These are phyloP conservation scores for Cyberlindnera mrakii DNA, from an alignment of 805 yeast genomes.

Conservation along the genomic window DNA sequence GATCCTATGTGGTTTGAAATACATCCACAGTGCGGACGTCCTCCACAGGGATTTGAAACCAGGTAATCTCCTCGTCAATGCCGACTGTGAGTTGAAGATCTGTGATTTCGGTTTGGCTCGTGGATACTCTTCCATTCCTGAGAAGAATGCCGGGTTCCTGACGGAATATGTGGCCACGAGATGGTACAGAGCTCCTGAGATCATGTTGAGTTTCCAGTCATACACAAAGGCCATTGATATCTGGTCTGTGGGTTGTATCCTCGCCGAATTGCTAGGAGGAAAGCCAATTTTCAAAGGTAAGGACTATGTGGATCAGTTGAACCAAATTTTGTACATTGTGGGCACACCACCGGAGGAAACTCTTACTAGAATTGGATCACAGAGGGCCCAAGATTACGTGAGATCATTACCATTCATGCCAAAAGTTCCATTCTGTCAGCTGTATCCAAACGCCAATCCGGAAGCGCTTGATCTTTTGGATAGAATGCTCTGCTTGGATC, in stretches of 20 bases:
- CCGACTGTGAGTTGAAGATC: slow-evolving; percentile 92
- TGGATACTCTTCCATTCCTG: slow-evolving; percentile 78
- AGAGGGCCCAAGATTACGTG: slow-evolving; percentile 88
- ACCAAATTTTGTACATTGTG: slow-evolving; percentile 75
- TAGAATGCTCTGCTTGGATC: slow-evolving; percentile 81
- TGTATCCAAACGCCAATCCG: slow-evolving; percentile 85
- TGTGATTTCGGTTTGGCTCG: slow-evolving; percentile 97
- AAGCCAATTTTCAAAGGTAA: slow-evolving; percentile 90
- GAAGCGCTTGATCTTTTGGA: slow-evolving; percentile 77
- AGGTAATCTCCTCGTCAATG: slow-evolving; percentile 85
- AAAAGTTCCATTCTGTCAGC: slow-evolving; percentile 58
- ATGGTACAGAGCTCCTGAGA: slow-evolving; percentile 98
- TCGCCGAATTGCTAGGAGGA: slow-evolving; percentile 90
- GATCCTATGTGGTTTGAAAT: slow-evolving; percentile 82
- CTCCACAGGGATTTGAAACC: slow-evolving; percentile 94
- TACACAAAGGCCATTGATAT: slow-evolving; percentile 95
- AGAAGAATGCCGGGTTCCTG: slow-evolving; percentile 84
- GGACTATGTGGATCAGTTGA: slow-evolving; percentile 92
- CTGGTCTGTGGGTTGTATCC: slow-evolving; percentile 97
- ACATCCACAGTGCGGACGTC: slow-evolving; percentile 88
- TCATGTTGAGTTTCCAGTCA: slow-evolving; percentile 89
- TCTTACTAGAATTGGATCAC: slow-evolving; percentile 65
- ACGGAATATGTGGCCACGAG: slow-evolving; percentile 98
- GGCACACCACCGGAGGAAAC: slow-evolving; percentile 89
- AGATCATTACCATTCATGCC: slow-evolving; percentile 80